Percentiles rank a stretch among this genome's conserved stretches.
phyloP scores from a whole-genome alignment of 371 early-diverging fungal genomes.

The Mucor sp. region DNA sequence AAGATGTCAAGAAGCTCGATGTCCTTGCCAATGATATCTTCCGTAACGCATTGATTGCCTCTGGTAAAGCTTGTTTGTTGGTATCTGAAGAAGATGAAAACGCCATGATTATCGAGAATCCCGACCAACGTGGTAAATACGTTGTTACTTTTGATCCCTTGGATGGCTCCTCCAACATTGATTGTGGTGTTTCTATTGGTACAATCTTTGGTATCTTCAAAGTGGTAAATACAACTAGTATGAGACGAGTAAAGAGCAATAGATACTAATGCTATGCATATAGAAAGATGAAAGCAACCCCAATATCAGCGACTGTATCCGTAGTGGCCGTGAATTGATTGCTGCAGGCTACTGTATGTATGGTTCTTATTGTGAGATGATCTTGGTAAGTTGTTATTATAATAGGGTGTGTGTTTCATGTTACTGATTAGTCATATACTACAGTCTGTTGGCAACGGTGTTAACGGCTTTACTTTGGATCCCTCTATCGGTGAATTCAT shows the following conservation, averaged over 20 bases:
- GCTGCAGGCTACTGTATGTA: conserved; percentile 98
- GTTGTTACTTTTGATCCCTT: conserved; percentile 97
- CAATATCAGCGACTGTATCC: conserved; percentile 69
- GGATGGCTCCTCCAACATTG: conserved; percentile 97
- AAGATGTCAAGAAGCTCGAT: conserved; percentile 97
- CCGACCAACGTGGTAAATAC: conserved; percentile 83
- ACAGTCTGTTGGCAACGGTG: conserved; percentile 86
- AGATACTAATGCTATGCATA: not conserved
- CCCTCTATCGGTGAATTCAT: conserved; percentile 97
- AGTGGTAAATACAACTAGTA: conserved; percentile 61
- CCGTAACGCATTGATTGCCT: conserved; percentile 90
- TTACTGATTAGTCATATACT: conserved; percentile 20
- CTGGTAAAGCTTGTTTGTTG: conserved; percentile 89
- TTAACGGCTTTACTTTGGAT: conserved; percentile 97
- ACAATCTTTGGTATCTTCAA: conserved; percentile 98
- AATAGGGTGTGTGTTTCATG: not conserved
- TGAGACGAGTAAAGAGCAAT: not conserved
- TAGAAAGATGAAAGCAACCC: conserved; percentile 59
- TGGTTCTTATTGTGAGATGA: conserved; percentile 84
- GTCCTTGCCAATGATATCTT: conserved; percentile 97
- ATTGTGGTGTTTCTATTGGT: conserved; percentile 97
- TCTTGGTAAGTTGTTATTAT: conserved; percentile 51
- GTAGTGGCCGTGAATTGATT: conserved; percentile 92
- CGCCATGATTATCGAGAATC: conserved; percentile 82
- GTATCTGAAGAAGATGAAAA: conserved; percentile 97